These are phyloP conservation scores for Mycena leptocephala DNA, from an alignment of 768 basidiomycete genomes.

Conservation along the genomic window DNA sequence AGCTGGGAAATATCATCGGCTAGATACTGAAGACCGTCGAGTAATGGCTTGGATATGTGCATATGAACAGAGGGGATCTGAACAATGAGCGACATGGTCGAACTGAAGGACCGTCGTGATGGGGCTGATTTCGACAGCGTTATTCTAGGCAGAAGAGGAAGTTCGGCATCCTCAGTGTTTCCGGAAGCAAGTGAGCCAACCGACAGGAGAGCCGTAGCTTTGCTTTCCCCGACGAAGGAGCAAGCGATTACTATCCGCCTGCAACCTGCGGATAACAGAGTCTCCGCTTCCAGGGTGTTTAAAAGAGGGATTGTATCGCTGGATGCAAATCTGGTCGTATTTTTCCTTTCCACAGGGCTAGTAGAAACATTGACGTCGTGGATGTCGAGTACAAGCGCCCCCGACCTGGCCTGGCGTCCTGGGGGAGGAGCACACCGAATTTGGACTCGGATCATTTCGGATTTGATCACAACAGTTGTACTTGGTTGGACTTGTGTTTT, in stretches of 20 bases:
- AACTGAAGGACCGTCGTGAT: background rate
- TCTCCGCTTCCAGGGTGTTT: constrained; percentile 29
- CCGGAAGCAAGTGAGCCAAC: constrained; percentile 60
- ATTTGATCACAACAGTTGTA: constrained; percentile 53
- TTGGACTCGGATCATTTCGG: constrained; percentile 77
- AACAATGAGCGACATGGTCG: constrained; percentile 48
- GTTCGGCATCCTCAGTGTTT: constrained; percentile 27
- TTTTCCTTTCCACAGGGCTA: constrained; percentile 43
- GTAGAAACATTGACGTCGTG: constrained; percentile 64
- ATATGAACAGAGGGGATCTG: constrained; percentile 77
- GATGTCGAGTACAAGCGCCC: constrained; percentile 77
- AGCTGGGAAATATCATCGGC: constrained; percentile 90
- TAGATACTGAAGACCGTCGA: constrained; percentile 91
- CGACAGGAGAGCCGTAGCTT: constrained; percentile 65
- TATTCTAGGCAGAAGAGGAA: constrained; percentile 51
- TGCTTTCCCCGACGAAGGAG: constrained; percentile 55
- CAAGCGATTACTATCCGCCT: constrained; percentile 67
- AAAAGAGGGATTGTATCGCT: constrained; percentile 23
- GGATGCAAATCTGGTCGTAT: constrained; percentile 47
- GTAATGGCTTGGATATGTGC: constrained; percentile 71
- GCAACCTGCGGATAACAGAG: constrained; percentile 59
- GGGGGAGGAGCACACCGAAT: constrained; percentile 77
- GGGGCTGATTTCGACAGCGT: constrained; percentile 47
- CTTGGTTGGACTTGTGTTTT: background rate
- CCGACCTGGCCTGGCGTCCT: constrained; percentile 69